A percentile compares a stretch with the other conserved stretches of the same genome.
These are phyloP conservation scores for Somion occarium DNA, from an alignment of 1,284 basidiomycete species.

Conservation along the genomic window DNA sequence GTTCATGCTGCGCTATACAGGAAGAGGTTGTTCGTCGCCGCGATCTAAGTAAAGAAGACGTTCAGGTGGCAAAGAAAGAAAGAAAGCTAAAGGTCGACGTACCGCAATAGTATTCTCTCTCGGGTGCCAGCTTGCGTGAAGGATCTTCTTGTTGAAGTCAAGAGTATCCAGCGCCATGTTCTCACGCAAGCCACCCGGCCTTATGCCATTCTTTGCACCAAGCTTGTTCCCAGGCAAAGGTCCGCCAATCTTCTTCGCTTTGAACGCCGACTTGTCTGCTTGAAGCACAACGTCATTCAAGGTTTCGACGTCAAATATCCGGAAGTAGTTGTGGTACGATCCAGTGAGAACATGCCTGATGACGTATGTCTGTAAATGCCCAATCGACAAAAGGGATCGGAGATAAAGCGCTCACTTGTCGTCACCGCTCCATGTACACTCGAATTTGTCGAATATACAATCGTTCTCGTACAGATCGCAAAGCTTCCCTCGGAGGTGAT, in stretches of 20 bases:
- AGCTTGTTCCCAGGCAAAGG: conserved; percentile 67
- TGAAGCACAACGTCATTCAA: conserved; percentile 91
- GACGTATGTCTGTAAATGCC: conserved; percentile 1
- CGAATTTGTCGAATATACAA: conserved; percentile 99
- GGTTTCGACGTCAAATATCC: conserved; percentile 95
- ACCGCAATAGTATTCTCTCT: conserved; percentile 96
- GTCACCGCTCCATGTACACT: conserved; percentile 94
- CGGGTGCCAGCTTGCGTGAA: conserved; percentile 97
- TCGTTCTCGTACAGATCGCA: conserved; percentile 99
- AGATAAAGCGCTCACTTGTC: conserved; percentile 71
- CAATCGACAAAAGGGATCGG: conserved; percentile 5
- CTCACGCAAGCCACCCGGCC: conserved; percentile 70
- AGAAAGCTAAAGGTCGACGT: conserved; percentile 28
- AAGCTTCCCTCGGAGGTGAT: conserved; percentile 94
- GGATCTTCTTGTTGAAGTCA: conserved; percentile 99
- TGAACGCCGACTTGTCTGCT: conserved; percentile 99
- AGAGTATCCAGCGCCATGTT: conserved; percentile 87
- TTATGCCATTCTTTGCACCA: conserved; percentile 64
- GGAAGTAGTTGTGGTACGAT: conserved; percentile 99
- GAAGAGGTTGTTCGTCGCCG: conserved; percentile 92
- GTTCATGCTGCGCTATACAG: conserved; percentile 78
- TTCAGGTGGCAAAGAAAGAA: not conserved
- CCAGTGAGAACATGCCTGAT: conserved; percentile 89
- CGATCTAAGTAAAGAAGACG: conserved; percentile 57
- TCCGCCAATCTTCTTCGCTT: conserved; percentile 95